phyloP scores from a whole-genome alignment of 495 filamentous ascomycete genomes.

The Staphylotrichum longicolle region DNA sequence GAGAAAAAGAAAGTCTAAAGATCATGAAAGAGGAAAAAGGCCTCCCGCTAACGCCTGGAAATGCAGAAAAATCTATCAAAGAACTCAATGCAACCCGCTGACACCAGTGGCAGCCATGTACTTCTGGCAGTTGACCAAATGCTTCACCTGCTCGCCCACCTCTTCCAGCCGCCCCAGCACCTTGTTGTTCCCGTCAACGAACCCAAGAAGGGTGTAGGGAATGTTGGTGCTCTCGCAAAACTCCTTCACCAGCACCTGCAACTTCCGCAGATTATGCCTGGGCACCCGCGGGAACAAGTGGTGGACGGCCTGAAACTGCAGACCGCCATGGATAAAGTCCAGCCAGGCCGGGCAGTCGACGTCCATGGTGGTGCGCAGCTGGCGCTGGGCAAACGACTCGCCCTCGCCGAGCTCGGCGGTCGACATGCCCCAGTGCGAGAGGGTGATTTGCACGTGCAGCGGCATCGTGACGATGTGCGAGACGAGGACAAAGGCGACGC shows the following conservation, averaged over 20 bases:
- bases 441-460: constrained; percentile 90
- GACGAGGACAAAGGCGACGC: constrained; percentile 75
- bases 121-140: constrained; percentile 82
- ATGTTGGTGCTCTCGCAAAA: constrained; percentile 90
- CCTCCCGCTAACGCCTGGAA: too few species aligned
- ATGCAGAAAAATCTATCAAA: too few species aligned
- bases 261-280: constrained; percentile 81
- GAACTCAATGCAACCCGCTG: constrained; percentile 33
- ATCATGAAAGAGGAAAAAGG: too few species aligned
- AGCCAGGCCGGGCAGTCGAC: constrained; percentile 93
- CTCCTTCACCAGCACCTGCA: constrained; percentile 78
- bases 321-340: constrained; percentile 95
- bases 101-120: constrained; percentile 45
- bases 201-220: constrained; percentile 90
- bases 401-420: constrained; percentile 81
- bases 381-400: constrained; percentile 93
- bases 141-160: constrained; percentile 79
- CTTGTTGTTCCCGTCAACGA: constrained; percentile 85
- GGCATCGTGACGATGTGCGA: constrained; percentile 84
- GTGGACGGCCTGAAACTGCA: constrained; percentile 95
- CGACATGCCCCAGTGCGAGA: constrained; percentile 96
- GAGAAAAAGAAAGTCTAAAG: too few species aligned
- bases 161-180: constrained; percentile 83
- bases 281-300: constrained; percentile 91
- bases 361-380: constrained; percentile 97